Evolutionary conservation across 2,329 filamentous ascomycete genomes (phyloP), one percentile per base, ranked within the genome.

Genomic region (Phialocephala sp.): DNA sequence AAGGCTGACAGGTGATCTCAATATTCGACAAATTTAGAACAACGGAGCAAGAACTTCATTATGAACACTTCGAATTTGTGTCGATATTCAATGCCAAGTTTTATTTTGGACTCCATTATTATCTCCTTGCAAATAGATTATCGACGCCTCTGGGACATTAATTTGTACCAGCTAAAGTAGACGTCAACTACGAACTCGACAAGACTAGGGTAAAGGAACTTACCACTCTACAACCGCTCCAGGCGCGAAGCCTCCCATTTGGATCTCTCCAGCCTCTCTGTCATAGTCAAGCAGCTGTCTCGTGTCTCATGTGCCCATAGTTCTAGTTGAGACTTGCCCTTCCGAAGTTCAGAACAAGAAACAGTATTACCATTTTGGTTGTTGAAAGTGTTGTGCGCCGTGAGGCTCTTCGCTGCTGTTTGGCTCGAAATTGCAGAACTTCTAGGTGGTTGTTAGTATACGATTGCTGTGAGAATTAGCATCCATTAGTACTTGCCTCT

Each of bases 251-350:
- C 18, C 36, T 57, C 35, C 55, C 55, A 57, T 4, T 22, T 41
- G 1, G 32, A 41, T 14, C 36, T 57, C 55, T 57, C 55, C 14
- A 57, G 36, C 35, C 20, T 57, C 18, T 57, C 55, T 37, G 55
- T 35, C 55, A 57, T 20, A 12, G 55, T 57, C 55, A 57, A 22
- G 32, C 14, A 20, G 32, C 14, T 41, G 15, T 24, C 35, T 12
- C 55, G 32, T 22, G 55, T 57, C 32, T 57, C 55, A 24, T 39
- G 20, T 22, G 18, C 35, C 55, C 55, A 57, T 3, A 18, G 8
- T 22, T 57, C 32, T 14, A 57, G 55, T n/a, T 57, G 55, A 22
- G 55, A 32, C 24, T 54, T 32, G 11, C 15, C 24, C 24, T 54
- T 15, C 2, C 9, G 3, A 32, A 3, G 27, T 32, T 32, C 27